A percentile compares a stretch with the other conserved stretches of the same genome.
Conservation (phyloP, 139 green algal genomes). For the Tetraselmis striata region DNA sequence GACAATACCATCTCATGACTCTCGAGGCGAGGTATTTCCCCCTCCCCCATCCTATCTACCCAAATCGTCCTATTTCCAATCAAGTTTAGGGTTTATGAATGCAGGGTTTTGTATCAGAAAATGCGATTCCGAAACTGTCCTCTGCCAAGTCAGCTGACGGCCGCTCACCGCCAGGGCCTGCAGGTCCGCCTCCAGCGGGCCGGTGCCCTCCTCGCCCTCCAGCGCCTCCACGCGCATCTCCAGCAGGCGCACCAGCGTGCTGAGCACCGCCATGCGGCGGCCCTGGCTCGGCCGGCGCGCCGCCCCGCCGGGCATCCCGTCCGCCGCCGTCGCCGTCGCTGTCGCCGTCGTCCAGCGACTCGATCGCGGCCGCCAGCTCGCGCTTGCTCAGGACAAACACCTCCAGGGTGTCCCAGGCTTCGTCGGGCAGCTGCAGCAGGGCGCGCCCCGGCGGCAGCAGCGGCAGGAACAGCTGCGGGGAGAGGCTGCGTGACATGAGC, state of each 20-base stretch:
- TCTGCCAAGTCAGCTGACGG: conserved; percentile 3
- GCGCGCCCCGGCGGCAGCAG: neutral
- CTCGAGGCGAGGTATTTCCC: too few species aligned
- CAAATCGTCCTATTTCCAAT: too few species aligned
- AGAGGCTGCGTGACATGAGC: conserved; percentile 19
- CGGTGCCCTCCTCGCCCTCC: conserved; percentile 56
- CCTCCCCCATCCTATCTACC: neutral
- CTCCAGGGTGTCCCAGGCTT: conserved; percentile 43
- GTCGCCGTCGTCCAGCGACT: neutral
- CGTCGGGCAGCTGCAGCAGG: conserved; percentile 27
- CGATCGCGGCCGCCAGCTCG: conserved; percentile 34
- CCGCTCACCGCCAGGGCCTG: conserved; percentile 32
- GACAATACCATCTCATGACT: too few species aligned
- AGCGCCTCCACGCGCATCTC: conserved; percentile 54
- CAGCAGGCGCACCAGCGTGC: conserved; percentile 59
- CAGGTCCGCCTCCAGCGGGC: conserved; percentile 42
- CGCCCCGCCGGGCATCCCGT: neutral
- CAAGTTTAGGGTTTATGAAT: too few species aligned
- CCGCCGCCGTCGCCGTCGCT: neutral
- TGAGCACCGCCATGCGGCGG: conserved; percentile 61
- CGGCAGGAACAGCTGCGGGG: conserved; percentile 51
- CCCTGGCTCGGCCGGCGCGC: conserved; percentile 19
- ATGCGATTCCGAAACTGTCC: too few species aligned
- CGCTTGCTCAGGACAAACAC: conserved; percentile 50
- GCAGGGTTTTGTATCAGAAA: too few species aligned